phyloP scores from a whole-genome alignment of 345 rosid genomes.

The Syzygium grande region DNA sequence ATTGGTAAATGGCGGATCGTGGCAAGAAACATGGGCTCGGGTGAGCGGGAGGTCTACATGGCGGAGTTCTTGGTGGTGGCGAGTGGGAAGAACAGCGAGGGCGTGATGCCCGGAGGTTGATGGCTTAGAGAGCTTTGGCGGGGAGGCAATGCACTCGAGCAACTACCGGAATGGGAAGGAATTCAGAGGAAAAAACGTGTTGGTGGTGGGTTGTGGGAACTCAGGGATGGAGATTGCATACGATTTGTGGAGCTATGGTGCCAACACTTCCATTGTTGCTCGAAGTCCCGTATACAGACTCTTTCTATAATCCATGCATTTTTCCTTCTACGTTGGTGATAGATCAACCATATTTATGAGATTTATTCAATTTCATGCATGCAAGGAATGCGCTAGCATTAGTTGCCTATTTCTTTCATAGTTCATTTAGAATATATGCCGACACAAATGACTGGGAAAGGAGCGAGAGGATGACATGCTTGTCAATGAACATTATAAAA shows the following conservation, averaged over 20 bases:
- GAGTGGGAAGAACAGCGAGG: constrained; percentile 38
- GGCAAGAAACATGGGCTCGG: constrained; percentile 1
- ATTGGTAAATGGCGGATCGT: constrained; percentile 18
- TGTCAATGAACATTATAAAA: too few relatives aligned
- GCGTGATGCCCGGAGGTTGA: constrained; percentile 22
- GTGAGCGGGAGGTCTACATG: constrained; percentile 10
- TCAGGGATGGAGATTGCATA: constrained; percentile 65
- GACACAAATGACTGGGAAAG: too few relatives aligned
- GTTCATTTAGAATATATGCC: too few relatives aligned
- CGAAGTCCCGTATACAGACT: constrained; percentile 24
- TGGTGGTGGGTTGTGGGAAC: constrained; percentile 62
- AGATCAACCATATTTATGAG: neutral
- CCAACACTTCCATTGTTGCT: constrained; percentile 27
- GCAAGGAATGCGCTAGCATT: neutral
- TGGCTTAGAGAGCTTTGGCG: constrained; percentile 29
- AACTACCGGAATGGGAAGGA: constrained; percentile 20
- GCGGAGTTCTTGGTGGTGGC: constrained; percentile 40
- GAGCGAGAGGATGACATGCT: too few relatives aligned
- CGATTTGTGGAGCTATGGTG: constrained; percentile 29
- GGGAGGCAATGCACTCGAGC: constrained; percentile 37
- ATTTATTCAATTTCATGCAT: neutral
- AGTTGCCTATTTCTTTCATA: too few relatives aligned
- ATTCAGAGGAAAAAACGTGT: constrained; percentile 21
- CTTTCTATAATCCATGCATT: neutral
- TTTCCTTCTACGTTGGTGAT: neutral